Evolutionary conservation across 768 basidiomycete genomes (phyloP).

Genomic region (Daedalea quercina): DNA sequence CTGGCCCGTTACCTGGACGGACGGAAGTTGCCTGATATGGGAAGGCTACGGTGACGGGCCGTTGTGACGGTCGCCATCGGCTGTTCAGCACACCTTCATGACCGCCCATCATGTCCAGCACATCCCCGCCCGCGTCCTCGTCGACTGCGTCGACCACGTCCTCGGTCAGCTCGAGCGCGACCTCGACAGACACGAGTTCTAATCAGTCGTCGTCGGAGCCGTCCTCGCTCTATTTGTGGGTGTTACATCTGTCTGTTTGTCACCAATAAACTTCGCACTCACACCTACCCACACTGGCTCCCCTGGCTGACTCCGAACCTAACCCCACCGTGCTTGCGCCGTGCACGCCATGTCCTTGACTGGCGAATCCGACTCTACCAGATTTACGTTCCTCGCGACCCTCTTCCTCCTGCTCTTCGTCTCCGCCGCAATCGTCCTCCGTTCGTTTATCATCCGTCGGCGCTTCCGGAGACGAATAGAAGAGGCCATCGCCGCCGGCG

Average conservation of each 20-base stretch:
- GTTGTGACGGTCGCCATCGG: not conserved
- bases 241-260: not conserved
- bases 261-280: not conserved
- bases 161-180: constrained; percentile 1
- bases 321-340: not conserved
- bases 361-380: constrained; percentile 17
- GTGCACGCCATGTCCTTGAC: not conserved
- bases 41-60: too few species aligned
- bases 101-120: not conserved
- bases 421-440: constrained; percentile 55
- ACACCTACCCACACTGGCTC: not conserved
- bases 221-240: constrained; percentile 16
- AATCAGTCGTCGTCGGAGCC: constrained; percentile 3
- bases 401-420: constrained; percentile 61
- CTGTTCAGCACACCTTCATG: not conserved
- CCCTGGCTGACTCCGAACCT: not conserved
- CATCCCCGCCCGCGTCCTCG: not conserved
- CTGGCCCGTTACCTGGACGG: too few species aligned
- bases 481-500: constrained; percentile 45
- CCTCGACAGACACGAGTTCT: not conserved
- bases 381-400: constrained; percentile 69
- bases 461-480: constrained; percentile 49
- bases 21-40: too few species aligned
- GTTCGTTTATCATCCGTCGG: constrained; percentile 55
- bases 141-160: constrained; percentile 2